Evolutionary conservation across 768 basidiomycete genomes (phyloP).

Genomic region (Suillus hirtellus): DNA sequence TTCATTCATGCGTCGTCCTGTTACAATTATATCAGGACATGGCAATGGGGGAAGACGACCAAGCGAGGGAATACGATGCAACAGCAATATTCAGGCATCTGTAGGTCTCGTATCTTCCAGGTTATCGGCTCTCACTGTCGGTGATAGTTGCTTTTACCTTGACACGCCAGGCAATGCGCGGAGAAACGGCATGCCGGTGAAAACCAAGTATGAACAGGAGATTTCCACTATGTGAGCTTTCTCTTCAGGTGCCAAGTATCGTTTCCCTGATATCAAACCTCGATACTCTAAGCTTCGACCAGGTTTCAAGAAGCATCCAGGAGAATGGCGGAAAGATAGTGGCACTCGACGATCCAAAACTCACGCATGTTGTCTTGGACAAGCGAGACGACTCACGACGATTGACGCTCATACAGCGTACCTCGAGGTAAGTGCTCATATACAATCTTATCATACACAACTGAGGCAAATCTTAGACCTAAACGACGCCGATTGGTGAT

Average conservation of each 20-base stretch:
- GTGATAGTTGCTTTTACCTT: conserved; percentile 81
- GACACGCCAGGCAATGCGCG: conserved; percentile 78
- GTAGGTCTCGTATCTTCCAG: conserved; percentile 43
- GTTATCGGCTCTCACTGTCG: background rate
- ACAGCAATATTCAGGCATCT: conserved; percentile 81
- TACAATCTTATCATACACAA: conserved; percentile 5
- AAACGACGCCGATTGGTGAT: conserved; percentile 79
- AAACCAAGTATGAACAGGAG: conserved; percentile 50
- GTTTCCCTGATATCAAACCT: background rate
- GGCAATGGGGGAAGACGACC: conserved; percentile 71
- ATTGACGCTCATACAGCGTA: conserved; percentile 65
- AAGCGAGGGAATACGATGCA: conserved; percentile 78
- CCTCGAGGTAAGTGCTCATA: conserved; percentile 57
- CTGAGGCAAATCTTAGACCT: conserved; percentile 50
- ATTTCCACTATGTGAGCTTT: conserved; percentile 54
- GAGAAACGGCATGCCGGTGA: conserved; percentile 60
- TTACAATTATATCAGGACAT: conserved; percentile 31
- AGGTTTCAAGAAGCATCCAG: conserved; percentile 51
- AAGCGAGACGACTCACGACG: conserved; percentile 79
- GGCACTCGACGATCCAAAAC: conserved; percentile 68
- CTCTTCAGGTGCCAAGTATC: background rate
- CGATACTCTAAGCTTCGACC: conserved; percentile 48
- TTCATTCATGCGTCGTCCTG: background rate
- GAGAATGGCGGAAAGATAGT: conserved; percentile 75
- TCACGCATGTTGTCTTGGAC: conserved; percentile 87